phyloP scores from a whole-genome alignment of 805 yeast genomes.

The Saturnispora kantuleensis region DNA sequence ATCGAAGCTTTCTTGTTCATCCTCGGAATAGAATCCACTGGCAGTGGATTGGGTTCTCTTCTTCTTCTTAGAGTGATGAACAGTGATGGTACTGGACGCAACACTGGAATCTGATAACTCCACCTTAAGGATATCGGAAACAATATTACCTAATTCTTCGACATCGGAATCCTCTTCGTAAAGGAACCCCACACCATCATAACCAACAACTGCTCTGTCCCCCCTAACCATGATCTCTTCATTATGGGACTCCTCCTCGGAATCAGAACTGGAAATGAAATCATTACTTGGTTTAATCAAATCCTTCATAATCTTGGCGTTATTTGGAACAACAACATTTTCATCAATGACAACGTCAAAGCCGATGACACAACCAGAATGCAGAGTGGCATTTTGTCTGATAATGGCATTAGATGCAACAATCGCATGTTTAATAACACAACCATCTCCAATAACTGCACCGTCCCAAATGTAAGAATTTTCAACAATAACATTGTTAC shows the following conservation, averaged over 20 bases:
- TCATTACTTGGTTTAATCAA: conserved; percentile 27
- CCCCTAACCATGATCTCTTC: conserved; percentile 12
- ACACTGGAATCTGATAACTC: conserved; percentile 46
- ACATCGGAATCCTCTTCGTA: conserved; percentile 47
- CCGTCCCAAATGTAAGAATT: conserved; percentile 87
- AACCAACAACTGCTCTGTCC: conserved; percentile 33
- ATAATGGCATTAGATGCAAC: conserved; percentile 58
- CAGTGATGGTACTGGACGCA: conserved; percentile 35
- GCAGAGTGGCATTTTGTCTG: conserved; percentile 40
- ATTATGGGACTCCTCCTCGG: conserved; percentile 17
- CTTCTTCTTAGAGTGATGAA: conserved; percentile 28
- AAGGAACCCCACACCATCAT: conserved; percentile 40
- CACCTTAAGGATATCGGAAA: conserved; percentile 34
- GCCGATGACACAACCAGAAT: conserved; percentile 73
- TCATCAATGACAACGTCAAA: conserved; percentile 59
- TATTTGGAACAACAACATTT: conserved; percentile 36
- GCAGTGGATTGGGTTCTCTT: conserved; percentile 30
- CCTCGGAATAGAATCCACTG: conserved; percentile 31
- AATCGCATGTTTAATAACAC: conserved; percentile 50
- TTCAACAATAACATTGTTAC: conserved; percentile 58
- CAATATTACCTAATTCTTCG: conserved; percentile 27
- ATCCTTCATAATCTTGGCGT: conserved; percentile 42
- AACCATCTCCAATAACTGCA: conserved; percentile 58
- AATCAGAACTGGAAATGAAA: conserved; percentile 14
- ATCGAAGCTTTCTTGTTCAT: conserved; percentile 56